Percentiles rank a stretch among this genome's conserved stretches.
Evolutionary conservation across 495 filamentous ascomycete genomes (phyloP).

Genomic region (Penicillium paradoxum): DNA sequence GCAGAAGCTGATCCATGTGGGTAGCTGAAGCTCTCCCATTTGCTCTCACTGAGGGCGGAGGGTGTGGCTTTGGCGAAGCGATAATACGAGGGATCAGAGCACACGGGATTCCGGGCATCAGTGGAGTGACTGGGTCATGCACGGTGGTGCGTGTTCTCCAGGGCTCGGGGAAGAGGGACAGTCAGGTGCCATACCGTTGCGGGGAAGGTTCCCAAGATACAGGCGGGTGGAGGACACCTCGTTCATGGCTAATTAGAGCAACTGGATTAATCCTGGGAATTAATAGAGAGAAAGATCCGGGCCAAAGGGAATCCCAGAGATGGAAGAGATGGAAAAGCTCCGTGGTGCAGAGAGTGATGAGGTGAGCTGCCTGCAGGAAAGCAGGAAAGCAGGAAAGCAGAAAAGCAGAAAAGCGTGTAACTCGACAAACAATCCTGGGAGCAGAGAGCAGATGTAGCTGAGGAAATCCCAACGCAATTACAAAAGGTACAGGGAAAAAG

Average conservation of each 20-base stretch:
- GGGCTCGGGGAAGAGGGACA: conserved; percentile 19
- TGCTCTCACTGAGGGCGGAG: conserved; percentile 1
- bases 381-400: no score
- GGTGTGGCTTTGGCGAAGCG: not conserved
- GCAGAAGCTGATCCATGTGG: not conserved
- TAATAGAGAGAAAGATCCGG: conserved; percentile 12
- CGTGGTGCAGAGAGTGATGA: conserved; percentile 12
- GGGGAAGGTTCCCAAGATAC: conserved; percentile 96
- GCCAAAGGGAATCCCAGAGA: conserved; percentile 4
- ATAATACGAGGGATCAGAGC: not conserved
- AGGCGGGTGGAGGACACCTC: conserved; percentile 89
- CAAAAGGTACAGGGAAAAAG: not conserved
- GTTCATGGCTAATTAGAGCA: conserved; percentile 35
- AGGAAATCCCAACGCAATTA: not conserved
- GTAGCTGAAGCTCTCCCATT: conserved; percentile 1
- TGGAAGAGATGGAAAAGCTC: conserved; percentile 2
- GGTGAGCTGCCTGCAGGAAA: conserved; percentile 15
- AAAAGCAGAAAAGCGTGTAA: conserved; percentile 7
- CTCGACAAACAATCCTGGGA: not conserved
- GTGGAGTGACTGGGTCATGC: conserved; percentile 7
- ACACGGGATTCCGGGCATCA: conserved; percentile 9
- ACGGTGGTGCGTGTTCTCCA: conserved; percentile 10
- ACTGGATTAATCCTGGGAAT: not conserved
- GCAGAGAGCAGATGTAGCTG: not conserved
- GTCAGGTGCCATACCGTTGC: conserved; percentile 66